These are phyloP conservation scores for Histomonas meleagridis DNA, from an alignment of 208 protist species.

Conservation along the genomic window DNA sequence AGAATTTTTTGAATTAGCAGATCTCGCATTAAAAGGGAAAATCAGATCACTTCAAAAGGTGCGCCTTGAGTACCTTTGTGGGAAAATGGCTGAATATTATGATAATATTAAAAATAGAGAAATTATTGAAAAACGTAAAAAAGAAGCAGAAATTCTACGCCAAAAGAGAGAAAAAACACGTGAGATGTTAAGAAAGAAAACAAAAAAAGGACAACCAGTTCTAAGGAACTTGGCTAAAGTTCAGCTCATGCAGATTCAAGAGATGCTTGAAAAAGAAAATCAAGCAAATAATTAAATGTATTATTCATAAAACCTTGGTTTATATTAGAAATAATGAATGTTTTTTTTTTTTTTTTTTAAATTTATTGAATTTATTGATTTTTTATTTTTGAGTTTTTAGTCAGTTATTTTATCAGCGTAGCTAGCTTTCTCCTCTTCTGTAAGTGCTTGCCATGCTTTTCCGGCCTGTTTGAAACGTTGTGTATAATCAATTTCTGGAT, in stretches of 20 bases:
- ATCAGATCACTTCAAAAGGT: neutral
- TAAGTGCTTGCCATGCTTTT: too few species aligned
- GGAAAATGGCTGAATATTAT: neutral
- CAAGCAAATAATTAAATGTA: too few species aligned
- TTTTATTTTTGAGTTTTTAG: too few species aligned
- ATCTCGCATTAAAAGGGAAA: neutral
- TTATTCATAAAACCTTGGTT: too few species aligned
- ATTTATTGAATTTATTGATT: too few species aligned
- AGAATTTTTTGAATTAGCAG: neutral
- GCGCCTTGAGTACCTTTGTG: neutral
- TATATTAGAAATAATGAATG: too few species aligned
- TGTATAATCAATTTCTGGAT: too few species aligned
- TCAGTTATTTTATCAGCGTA: too few species aligned
- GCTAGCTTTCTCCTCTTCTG: too few species aligned
- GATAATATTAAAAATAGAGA: neutral
- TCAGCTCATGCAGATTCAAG: neutral
- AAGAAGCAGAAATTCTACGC: neutral
- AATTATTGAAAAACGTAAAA: neutral
- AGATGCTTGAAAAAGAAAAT: slow-evolving; percentile 2
- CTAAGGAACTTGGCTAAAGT: neutral
- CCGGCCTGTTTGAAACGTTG: too few species aligned
- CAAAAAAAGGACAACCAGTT: slow-evolving; percentile 25
- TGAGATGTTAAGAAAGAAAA: neutral
- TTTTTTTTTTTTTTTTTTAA: too few species aligned
- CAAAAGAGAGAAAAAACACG: neutral